These are phyloP conservation scores for Tetrahymena thermophila DNA, from an alignment of 73 alveolate genomes.

Conservation along the genomic window DNA sequence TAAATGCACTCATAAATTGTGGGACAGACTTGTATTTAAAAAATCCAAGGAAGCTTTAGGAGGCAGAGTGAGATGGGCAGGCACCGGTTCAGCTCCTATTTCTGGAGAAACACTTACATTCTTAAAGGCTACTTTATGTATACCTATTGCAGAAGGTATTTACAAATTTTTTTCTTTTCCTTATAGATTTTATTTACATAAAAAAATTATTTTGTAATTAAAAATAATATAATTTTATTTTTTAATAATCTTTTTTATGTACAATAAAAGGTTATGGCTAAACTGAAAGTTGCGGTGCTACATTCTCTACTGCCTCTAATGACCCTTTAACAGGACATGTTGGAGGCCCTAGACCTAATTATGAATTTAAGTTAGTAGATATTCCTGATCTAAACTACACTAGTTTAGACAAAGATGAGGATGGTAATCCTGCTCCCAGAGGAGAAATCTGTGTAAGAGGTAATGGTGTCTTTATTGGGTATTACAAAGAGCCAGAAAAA, in stretches of 20 bases:
- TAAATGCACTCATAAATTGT: conserved; percentile 46
- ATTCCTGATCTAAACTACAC: conserved; percentile 77
- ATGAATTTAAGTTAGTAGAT: conserved; percentile 69
- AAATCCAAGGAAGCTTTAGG: conserved; percentile 71
- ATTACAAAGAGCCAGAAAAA: conserved; percentile 79
- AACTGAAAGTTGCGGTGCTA: conserved; percentile 87
- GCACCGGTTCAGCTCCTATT: conserved; percentile 86
- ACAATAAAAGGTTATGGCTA: conserved; percentile 77
- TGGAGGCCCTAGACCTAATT: conserved; percentile 64
- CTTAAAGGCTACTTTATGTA: conserved; percentile 58
- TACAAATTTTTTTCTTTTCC: no score
- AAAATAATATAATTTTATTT: neutral
- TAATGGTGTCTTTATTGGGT: conserved; percentile 67
- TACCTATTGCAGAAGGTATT: conserved; percentile 52
- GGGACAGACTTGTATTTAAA: conserved; percentile 78
- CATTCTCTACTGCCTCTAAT: conserved; percentile 38
- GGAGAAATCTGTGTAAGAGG: conserved; percentile 89
- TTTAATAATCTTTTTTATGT: neutral
- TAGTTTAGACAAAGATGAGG: conserved; percentile 60
- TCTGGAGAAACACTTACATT: conserved; percentile 66
- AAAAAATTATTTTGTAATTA: neutral
- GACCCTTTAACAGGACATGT: conserved; percentile 73
- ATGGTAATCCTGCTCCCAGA: conserved; percentile 77
- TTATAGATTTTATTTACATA: no score
- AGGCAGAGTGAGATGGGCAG: conserved; percentile 75